Percentiles rank a stretch among this genome's conserved stretches.
These are phyloP conservation scores for Pezicula radicicola DNA, from an alignment of 2,329 filamentous ascomycete genomes.

Conservation along the genomic window DNA sequence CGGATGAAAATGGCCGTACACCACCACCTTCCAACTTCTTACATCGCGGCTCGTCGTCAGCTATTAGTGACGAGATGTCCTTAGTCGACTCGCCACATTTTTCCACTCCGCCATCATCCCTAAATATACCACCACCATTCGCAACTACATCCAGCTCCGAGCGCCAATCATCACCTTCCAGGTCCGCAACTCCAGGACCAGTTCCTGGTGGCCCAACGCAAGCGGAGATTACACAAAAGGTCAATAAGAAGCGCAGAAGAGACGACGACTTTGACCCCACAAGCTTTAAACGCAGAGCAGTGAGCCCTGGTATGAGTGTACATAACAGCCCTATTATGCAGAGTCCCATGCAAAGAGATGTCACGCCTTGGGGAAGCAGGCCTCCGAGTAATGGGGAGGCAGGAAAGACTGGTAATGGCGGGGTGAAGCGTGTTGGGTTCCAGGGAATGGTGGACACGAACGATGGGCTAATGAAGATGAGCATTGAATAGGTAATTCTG, in stretches of 20 bases:
- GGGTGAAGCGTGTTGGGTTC: constrained; percentile 63
- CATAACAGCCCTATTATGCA: constrained; percentile 89
- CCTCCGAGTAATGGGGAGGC: constrained; percentile 54
- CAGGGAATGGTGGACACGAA: constrained; percentile 97
- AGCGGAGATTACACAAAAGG: constrained; percentile 73
- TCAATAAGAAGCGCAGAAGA: constrained; percentile 77
- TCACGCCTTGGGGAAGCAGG: constrained; percentile 68
- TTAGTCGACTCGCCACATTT: constrained; percentile 17
- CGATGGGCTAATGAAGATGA: constrained; percentile 95
- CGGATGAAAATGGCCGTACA: constrained; percentile 58
- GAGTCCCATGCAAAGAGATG: constrained; percentile 74
- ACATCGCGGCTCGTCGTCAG: constrained; percentile 55
- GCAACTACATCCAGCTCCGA: constrained; percentile 14
- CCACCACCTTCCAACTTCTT: constrained; percentile 52
- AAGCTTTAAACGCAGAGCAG: constrained; percentile 86
- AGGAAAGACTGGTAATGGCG: constrained; percentile 46
- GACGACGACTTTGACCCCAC: constrained; percentile 89
- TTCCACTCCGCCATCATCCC: constrained; percentile 24
- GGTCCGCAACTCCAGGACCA: constrained; percentile 27
- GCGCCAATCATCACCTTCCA: constrained; percentile 24
- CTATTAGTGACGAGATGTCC: constrained; percentile 65
- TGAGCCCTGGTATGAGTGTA: constrained; percentile 86
- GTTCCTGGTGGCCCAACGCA: constrained; percentile 51
- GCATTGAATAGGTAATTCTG: constrained; percentile 66
- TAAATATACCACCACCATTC: constrained; percentile 3